These are phyloP conservation scores for Prunus mume DNA, from an alignment of 306 rosid genomes.

Conservation along the genomic window DNA sequence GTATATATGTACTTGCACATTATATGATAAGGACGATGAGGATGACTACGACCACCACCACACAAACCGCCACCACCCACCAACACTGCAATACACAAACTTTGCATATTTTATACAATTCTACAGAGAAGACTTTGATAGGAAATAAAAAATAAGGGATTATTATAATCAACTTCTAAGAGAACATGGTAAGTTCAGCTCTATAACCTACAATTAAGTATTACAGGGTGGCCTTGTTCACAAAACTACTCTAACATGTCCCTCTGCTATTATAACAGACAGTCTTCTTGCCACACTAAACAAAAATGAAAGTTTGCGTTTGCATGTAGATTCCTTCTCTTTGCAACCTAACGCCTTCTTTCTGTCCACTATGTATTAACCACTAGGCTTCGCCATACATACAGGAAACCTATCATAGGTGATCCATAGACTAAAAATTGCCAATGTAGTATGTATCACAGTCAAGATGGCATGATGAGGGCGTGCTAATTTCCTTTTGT, in stretches of 20 bases:
- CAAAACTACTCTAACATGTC: background rate
- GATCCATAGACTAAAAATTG: background rate
- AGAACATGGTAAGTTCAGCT: background rate
- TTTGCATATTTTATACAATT: background rate
- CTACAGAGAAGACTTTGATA: background rate
- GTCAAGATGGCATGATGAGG: background rate
- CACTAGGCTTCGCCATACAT: background rate
- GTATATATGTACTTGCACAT: slow-evolving; percentile 15
- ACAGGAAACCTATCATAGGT: background rate
- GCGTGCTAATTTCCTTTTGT: background rate
- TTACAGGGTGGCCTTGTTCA: too few species aligned
- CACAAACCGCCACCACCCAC: slow-evolving; percentile 52
- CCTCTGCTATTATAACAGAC: background rate
- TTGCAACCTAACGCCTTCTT: background rate
- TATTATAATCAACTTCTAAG: background rate
- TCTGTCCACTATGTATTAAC: background rate
- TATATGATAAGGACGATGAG: slow-evolving; percentile 47
- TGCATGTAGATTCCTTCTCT: background rate
- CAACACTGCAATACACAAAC: slow-evolving; percentile 57
- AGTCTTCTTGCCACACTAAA: background rate
- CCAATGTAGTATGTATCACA: background rate
- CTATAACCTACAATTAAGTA: background rate
- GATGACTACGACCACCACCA: slow-evolving; percentile 39
- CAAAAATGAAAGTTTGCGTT: background rate
- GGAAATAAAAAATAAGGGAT: background rate